Percentiles rank a stretch among this genome's conserved stretches.
These are phyloP conservation scores for Trypanosoma scelopori DNA, from an alignment of 208 protist genomes.

Conservation along the genomic window DNA sequence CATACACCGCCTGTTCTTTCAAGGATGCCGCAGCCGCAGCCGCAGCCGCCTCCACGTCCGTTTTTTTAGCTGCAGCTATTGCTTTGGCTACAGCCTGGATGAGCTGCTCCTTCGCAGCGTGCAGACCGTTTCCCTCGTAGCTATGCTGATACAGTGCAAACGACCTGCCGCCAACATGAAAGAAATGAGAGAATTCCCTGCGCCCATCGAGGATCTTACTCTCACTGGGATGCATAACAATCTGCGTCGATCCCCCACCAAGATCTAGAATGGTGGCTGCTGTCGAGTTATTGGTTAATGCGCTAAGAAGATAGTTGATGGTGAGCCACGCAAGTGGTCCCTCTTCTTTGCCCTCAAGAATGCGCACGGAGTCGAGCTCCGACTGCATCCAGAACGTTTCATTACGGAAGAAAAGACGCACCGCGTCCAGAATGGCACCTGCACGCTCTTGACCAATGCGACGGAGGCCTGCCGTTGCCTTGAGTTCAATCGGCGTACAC, in stretches of 20 bases:
- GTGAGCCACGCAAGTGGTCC: constrained; percentile 83
- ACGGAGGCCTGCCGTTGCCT: constrained; percentile 72
- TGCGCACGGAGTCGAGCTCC: constrained; percentile 42
- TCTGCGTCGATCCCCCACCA: constrained; percentile 79
- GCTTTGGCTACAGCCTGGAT: constrained; percentile 26
- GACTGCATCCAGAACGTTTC: constrained; percentile 52
- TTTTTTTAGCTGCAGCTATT: no score
- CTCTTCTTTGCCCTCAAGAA: constrained; percentile 81
- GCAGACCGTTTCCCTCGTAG: constrained; percentile 79
- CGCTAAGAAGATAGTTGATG: constrained; percentile 77
- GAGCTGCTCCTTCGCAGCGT: constrained; percentile 48
- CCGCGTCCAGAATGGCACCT: constrained; percentile 33
- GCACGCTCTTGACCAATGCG: constrained; percentile 42
- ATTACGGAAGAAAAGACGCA: constrained; percentile 27
- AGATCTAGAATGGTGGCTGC: constrained; percentile 74
- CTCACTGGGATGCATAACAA: constrained; percentile 60
- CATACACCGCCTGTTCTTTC: not conserved
- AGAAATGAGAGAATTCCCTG: constrained; percentile 24
- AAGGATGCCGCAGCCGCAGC: no score
- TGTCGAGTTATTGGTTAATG: not conserved
- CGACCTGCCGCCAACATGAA: constrained; percentile 28
- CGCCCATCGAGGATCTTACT: constrained; percentile 3
- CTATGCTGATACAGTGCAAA: constrained; percentile 76
- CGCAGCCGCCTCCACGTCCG: no score
- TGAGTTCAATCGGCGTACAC: constrained; percentile 66